Evolutionary conservation across 495 filamentous ascomycete genomes (phyloP), one percentile per base, ranked within the genome.

Genomic region (Bombardia bombarda): DNA sequence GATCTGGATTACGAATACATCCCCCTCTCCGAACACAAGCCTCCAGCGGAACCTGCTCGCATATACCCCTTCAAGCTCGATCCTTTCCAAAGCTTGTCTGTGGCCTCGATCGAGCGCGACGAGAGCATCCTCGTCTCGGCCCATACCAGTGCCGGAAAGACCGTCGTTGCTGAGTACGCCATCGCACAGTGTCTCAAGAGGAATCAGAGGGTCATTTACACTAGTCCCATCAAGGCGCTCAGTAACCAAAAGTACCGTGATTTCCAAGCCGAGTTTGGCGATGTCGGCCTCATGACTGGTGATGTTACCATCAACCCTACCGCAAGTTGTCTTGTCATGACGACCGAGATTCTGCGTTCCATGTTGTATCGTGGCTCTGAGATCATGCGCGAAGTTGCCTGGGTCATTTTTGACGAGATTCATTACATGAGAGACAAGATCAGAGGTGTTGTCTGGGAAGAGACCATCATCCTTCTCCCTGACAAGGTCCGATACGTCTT

Each of bases 261-360:
- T 62, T 98, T 98, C 62, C 76, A 78, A 28, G 88, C 84, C 25
- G 89, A 95, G 40, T 98, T 98, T 66, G 89, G 89, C 31, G 92
- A 98, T 62, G 92, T 95, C 43, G 92, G 92, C 26, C 71, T 98
- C 46, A 98, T 98, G 92, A 98, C 92, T 3, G 92, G 92, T 52
- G 92, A 98, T 75, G 93, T 93, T 44, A 98, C 92, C 21, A 98
- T 97, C 67, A 98, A 98, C 56, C 93, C 93, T 26, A 96, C 92
- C 2, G 92, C 92, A 32, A 95, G 88, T 30, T 97, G 92, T 64
- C 77, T 98, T 42, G 92, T 98, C 52, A 98, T 98, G 92, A 98
- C 92, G 3, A 98, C 92, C 7, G 92, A 98, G 75, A 98, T 98
- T 86, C 66, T 98, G 51, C 82, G 92, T 35, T 97, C 92, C 5